Conservation (phyloP, 164 flowering plant genomes). For the Umbilicus rupestris region DNA sequence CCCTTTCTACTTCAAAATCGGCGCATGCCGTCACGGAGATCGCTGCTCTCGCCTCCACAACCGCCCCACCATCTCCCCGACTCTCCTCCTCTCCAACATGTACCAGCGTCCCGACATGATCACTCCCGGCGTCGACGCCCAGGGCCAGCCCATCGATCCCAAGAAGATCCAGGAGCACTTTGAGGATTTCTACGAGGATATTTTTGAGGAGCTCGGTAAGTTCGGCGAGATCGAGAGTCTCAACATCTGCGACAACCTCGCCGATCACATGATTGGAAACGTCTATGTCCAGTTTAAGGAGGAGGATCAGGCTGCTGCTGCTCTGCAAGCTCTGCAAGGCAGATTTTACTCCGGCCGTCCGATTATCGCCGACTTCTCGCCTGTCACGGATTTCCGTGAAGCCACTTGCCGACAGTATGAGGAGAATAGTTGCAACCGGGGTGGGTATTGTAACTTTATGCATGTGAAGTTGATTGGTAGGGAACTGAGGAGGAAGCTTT, state of each 20-base stretch:
- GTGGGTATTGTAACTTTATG: constrained; percentile 75
- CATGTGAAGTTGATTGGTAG: constrained; percentile 57
- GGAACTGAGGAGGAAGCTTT: constrained; percentile 54
- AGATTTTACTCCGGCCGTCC: constrained; percentile 81
- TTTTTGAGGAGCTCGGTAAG: constrained; percentile 66
- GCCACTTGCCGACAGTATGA: constrained; percentile 73
- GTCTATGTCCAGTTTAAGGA: constrained; percentile 79
- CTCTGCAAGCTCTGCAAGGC: constrained; percentile 49
- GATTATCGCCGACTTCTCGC: constrained; percentile 66
- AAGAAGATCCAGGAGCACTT: constrained; percentile 11
- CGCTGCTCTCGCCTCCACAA: constrained; percentile 10
- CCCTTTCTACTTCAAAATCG: constrained; percentile 10
- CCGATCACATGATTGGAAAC: constrained; percentile 81
- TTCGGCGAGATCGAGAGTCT: constrained; percentile 74
- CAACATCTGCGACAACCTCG: constrained; percentile 66
- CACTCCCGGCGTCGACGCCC: constrained; percentile 12
- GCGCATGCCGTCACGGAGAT: constrained; percentile 10
- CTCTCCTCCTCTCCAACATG: constrained; percentile 9
- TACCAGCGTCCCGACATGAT: constrained; percentile 12
- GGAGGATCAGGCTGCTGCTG: constrained; percentile 80
- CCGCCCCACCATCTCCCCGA: constrained; percentile 3
- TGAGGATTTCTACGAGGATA: constrained; percentile 60
- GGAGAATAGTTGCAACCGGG: constrained; percentile 69
- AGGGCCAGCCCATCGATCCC: constrained; percentile 10
- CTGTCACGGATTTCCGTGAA: constrained; percentile 68